phyloP scores from a whole-genome alignment of 192 early-diverging fungal species.

The Umbelopsis sp. region DNA sequence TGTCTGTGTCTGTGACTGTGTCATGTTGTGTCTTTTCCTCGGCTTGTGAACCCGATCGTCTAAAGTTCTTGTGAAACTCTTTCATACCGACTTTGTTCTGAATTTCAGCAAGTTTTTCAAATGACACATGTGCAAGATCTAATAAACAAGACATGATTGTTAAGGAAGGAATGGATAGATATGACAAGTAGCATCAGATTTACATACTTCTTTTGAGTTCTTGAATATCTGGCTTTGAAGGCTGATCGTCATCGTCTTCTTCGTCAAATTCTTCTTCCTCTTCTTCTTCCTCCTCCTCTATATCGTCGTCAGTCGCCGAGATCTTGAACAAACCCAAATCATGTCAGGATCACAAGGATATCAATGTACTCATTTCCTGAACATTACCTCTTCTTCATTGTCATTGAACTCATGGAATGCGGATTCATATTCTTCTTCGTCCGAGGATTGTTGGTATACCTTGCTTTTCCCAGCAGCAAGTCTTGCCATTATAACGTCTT shows the following conservation, averaged over 20 bases:
- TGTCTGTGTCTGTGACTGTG: slow-evolving; percentile 39
- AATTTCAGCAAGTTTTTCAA: slow-evolving; percentile 78
- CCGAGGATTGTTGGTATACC: slow-evolving; percentile 4
- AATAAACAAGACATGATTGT: neutral
- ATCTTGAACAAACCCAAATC: neutral
- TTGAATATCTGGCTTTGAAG: slow-evolving; percentile 11
- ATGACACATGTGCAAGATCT: slow-evolving; percentile 76
- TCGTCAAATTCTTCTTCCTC: slow-evolving; percentile 20
- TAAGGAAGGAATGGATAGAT: neutral
- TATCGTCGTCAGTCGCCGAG: neutral
- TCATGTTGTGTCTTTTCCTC: slow-evolving; percentile 34
- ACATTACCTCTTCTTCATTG: slow-evolving; percentile 8
- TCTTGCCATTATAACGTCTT: neutral
- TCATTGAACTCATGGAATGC: neutral
- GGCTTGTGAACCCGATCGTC: slow-evolving; percentile 33
- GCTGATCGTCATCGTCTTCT: slow-evolving; percentile 9
- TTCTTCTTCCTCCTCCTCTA: slow-evolving; percentile 17
- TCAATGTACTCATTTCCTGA: neutral
- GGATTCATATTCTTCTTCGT: neutral
- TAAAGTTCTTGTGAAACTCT: slow-evolving; percentile 52
- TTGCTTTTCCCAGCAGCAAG: neutral
- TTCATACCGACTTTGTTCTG: slow-evolving; percentile 73
- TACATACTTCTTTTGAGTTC: slow-evolving; percentile 34
- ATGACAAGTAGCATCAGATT: neutral
- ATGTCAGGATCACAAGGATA: neutral